Conservation (phyloP, 306 rosid species). For the Clitoria ternatea region DNA sequence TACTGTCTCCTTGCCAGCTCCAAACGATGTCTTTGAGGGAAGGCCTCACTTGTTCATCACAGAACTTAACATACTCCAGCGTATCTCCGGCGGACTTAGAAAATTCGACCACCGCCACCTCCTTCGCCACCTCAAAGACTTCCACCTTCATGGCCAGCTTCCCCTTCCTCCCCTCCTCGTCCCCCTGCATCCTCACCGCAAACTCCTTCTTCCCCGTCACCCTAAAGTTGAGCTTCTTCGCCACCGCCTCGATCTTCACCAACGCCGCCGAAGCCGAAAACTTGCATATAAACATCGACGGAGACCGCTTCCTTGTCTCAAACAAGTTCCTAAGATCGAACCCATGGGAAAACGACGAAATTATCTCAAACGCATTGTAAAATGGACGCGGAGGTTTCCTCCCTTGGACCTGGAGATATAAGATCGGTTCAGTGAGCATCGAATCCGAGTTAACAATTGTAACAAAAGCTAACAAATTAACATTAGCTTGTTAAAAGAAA, state of each 20-base stretch:
- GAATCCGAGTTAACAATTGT: no score
- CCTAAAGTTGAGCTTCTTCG: slow-evolving; percentile 44
- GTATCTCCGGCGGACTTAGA: slow-evolving; percentile 65
- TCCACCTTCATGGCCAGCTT: slow-evolving; percentile 52
- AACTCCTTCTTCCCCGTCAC: slow-evolving; percentile 48
- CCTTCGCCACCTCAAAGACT: slow-evolving; percentile 72
- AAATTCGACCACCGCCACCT: slow-evolving; percentile 66
- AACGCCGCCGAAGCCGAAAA: slow-evolving; percentile 53
- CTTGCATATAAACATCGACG: slow-evolving; percentile 60
- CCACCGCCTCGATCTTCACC: slow-evolving; percentile 45
- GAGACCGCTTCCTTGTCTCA: slow-evolving; percentile 50
- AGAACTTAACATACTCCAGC: slow-evolving; percentile 59
- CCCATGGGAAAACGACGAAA: slow-evolving; percentile 67
- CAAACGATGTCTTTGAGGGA: slow-evolving; percentile 81
- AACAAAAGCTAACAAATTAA: no score
- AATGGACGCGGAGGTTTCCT: slow-evolving; percentile 54
- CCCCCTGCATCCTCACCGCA: slow-evolving; percentile 53
- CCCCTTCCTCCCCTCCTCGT: slow-evolving; percentile 71
- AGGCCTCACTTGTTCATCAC: slow-evolving; percentile 73
- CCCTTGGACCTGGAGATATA: no score
- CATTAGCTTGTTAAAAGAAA: no score
- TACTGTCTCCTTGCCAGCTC: slow-evolving; percentile 80
- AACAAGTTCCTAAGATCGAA: slow-evolving; percentile 71
- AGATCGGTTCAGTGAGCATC: no score
- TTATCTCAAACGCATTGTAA: slow-evolving; percentile 77